Evolutionary conservation across 2,329 filamentous ascomycete species (phyloP), one percentile per base, ranked within the genome.

Genomic region (Aspergillus sp.): DNA sequence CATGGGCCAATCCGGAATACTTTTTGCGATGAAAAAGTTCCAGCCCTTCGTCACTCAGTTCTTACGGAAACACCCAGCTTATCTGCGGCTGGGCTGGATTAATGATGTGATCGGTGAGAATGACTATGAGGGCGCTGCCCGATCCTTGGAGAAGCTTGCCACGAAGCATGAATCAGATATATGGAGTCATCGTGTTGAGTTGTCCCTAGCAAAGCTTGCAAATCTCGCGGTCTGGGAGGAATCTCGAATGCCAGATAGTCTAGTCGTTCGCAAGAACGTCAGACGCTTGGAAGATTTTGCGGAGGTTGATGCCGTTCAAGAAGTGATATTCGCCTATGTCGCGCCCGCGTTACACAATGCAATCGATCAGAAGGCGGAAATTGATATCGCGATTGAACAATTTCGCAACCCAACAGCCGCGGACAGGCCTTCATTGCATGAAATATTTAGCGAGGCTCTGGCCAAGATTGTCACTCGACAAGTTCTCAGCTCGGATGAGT

Each of bases 181-280:
- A 3, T 98, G 94, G 94, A 92, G 87, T 77, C 96, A 96, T 80
- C 95, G 96, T 75, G 90, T 96, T 36, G 90, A 98, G 76, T 81
- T 98, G 25, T 96, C 92, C 61, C 82, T 99, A 41, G 90, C 91
- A 38, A 98, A 97, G 76, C 83, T 99, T 50, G 86, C 88, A 15
- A 82, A 87, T 57, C 77, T 97, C 65, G 91, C 91, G 15, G 85
- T 87, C 41, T 81, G 75, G 58, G 78, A 81, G 61, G 71, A 71
- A 44, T 65, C 47, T 1, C 57, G 36, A 17, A 49, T 60, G 13
- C 41, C 64, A 30, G 60, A 73, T 60, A 66, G 72, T 53, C 70
- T 77, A 57, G 70, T 73, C 56, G 74, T 81, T 58, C 77, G 82
- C 64, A 69, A 72, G 41, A 77, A 78, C 30, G 77, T 84, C 30